These are phyloP conservation scores for Globisporangium yorkense DNA, from an alignment of 352 stramenopile species.

Conservation along the genomic window DNA sequence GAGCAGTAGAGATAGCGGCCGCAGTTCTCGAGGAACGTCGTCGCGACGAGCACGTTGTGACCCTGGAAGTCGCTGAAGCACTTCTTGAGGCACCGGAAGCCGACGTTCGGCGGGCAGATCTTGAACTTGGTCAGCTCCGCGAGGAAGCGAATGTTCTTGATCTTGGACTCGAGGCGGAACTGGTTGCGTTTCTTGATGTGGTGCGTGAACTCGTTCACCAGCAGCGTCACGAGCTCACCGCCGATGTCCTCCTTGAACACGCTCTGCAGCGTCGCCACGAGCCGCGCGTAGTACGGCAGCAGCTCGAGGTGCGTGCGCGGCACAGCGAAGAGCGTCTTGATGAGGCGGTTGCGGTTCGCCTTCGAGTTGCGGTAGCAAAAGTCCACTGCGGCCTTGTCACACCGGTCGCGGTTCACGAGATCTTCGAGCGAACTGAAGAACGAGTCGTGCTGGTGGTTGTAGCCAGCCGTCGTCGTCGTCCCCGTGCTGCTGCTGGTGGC, in stretches of 20 bases:
- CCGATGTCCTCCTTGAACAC: conserved; percentile 91
- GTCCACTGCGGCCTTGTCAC: conserved; percentile 94
- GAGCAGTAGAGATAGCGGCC: conserved; percentile 94
- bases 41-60: conserved; percentile 95
- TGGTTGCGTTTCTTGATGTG: conserved; percentile 92
- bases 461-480: conserved; percentile 26
- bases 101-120: conserved; percentile 92
- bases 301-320: conserved; percentile 93
- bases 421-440: conserved; percentile 90
- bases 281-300: conserved; percentile 92
- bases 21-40: conserved; percentile 95
- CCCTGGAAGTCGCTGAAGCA: conserved; percentile 96
- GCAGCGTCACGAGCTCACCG: conserved; percentile 84
- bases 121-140: conserved; percentile 97
- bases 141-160: conserved; percentile 95
- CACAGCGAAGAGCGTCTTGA: conserved; percentile 92
- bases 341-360: conserved; percentile 84
- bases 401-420: conserved; percentile 91
- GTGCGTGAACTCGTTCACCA: conserved; percentile 95
- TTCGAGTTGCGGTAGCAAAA: conserved; percentile 97
- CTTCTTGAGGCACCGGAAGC: conserved; percentile 90
- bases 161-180: conserved; percentile 91
- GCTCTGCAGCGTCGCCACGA: conserved; percentile 90
- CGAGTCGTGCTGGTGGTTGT: conserved; percentile 94
- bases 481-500: conserved; percentile 3